These are phyloP conservation scores for Geotrichum cucujoidarum DNA, from an alignment of 1,139 yeast genomes.

Conservation along the genomic window DNA sequence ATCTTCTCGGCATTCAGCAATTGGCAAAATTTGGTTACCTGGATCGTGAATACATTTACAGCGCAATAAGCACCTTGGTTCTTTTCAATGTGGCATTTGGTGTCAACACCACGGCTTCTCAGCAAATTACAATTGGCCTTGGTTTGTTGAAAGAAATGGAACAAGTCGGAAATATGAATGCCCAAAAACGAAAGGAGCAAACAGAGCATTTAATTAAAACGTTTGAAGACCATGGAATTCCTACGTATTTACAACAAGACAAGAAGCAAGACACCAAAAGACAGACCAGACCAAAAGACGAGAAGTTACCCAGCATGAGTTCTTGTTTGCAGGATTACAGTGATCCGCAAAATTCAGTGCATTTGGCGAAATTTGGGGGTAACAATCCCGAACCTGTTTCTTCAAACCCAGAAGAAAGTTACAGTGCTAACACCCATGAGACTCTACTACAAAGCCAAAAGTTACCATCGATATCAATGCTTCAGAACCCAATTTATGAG, in stretches of 20 bases:
- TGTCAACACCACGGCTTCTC: conserved; percentile 42
- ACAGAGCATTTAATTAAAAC: conserved; percentile 5
- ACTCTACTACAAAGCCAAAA: not conserved
- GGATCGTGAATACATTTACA: conserved; percentile 81
- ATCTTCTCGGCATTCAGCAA: conserved; percentile 41
- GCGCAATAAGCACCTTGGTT: conserved; percentile 73
- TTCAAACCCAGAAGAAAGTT: not conserved
- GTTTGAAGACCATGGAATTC: conserved; percentile 13
- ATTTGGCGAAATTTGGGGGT: not conserved
- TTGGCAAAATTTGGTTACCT: conserved; percentile 82
- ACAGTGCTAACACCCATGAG: not conserved
- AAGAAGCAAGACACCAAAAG: too few species aligned
- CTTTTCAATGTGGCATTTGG: conserved; percentile 80
- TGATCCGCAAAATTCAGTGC: too few species aligned
- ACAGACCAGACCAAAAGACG: too few species aligned
- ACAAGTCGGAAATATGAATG: conserved; percentile 7
- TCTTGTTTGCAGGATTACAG: too few species aligned
- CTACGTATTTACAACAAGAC: not conserved
- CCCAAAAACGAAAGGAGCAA: conserved; percentile 7
- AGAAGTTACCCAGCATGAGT: too few species aligned
- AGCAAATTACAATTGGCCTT: conserved; percentile 10
- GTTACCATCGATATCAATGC: conserved; percentile 15
- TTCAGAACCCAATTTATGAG: conserved; percentile 8
- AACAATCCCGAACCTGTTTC: too few species aligned
- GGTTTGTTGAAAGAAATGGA: conserved; percentile 5